Percentiles rank a stretch among this genome's conserved stretches.
Evolutionary conservation across 106 monocot species (phyloP).

Genomic region (Acorus calamus): DNA sequence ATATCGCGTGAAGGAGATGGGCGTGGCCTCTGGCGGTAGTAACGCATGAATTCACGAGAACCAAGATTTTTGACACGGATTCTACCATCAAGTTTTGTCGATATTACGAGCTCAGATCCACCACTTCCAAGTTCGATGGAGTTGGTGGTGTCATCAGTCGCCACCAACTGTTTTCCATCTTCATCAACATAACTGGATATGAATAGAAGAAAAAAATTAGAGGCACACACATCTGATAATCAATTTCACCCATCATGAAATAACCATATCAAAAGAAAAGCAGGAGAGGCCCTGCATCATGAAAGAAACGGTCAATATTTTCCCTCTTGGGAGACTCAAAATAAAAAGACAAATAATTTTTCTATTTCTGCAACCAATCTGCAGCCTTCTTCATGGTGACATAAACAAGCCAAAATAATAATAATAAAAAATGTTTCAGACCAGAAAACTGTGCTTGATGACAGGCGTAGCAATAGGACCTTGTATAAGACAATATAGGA

Average conservation of each 20-base stretch:
- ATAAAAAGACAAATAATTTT: no score
- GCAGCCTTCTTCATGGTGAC: no score
- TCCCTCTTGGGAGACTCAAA: no score
- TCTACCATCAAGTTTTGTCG: slow-evolving; percentile 32
- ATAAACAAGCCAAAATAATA: no score
- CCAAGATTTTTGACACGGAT: slow-evolving; percentile 50
- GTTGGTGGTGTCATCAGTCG: slow-evolving; percentile 21
- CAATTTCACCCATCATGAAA: not conserved
- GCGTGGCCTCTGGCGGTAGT: slow-evolving; percentile 84
- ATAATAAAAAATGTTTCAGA: no score
- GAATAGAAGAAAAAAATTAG: not conserved
- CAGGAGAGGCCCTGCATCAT: no score
- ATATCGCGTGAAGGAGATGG: slow-evolving; percentile 52
- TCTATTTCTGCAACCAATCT: no score
- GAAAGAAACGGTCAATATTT: no score
- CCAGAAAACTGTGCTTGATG: no score
- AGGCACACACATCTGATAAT: not conserved
- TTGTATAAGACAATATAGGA: no score
- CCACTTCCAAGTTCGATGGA: slow-evolving; percentile 65
- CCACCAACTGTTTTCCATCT: slow-evolving; percentile 76
- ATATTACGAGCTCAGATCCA: slow-evolving; percentile 74
- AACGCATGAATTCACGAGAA: slow-evolving; percentile 84
- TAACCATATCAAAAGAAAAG: no score
- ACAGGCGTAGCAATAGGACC: no score
- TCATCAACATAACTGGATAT: slow-evolving; percentile 53